Evolutionary conservation across 2,329 filamentous ascomycete genomes (phyloP), one percentile per base, ranked within the genome.

Genomic region (Alternaria sp.): DNA sequence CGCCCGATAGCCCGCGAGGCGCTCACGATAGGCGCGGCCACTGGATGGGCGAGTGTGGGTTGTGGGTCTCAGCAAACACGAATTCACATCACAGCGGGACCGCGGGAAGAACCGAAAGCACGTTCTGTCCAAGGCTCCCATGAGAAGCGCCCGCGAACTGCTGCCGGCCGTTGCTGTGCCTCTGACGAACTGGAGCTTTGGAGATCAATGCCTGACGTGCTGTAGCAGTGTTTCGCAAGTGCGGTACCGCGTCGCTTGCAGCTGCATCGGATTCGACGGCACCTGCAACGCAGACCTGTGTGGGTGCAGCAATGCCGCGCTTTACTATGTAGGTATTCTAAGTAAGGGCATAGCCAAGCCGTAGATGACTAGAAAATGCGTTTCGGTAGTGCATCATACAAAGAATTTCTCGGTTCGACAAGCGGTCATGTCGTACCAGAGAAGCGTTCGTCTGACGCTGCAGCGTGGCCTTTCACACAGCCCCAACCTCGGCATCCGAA

Each of bases 401-500:
- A 57, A 28, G 20, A 25, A 45, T 54, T 43, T 23, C 45, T 44
- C 21, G 18, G 43, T 53, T 37, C 37, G 54, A 43, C 53, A 45
- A 49, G 28, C 43, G 20, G 50, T 25, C 33, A 25, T 21, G 55
- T 70, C 60, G 58, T 58, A 61, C 65, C 58, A 45, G 33, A 53
- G 57, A 54, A 54, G 55, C 50, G 63, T 65, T 70, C 60, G 44
- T 58, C 56, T 61, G 28, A 21, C 25, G 28, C 58, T 60, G 50
- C 47, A 59, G 61, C 56, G 46, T 51, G 49, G 57, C 64, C 51
- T 55, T 61, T 55, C 59, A 57, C 66, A 67, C 58, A 66, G 63
- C 67, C 66, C 56, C 66, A 61, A 57, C 61, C 61, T 71, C 68
- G 68, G 68, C 68, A 41, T 64, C 66, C 68, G 66, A 70, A 61